Evolutionary conservation across 83 land plant species (phyloP), one percentile per base, ranked within the genome.

Genomic region (Picea abies): DNA sequence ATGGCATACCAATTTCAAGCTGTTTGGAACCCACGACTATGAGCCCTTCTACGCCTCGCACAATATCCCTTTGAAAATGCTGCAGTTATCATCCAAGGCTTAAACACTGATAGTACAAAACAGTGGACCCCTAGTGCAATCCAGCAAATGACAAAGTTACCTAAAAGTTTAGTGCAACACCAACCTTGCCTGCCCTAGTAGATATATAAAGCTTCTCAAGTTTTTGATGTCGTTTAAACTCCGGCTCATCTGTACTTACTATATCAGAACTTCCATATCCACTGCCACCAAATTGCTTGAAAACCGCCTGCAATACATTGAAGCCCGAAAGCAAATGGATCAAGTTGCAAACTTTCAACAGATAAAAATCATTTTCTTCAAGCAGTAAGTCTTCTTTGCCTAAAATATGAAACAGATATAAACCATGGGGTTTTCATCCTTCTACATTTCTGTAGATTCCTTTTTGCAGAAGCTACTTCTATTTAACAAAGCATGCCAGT

Each of bases 51-150:
- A 94, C 94, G 37, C 98, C 98, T 82, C 97, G 92, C 37, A 97
- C 98, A 83, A 97, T 92, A 60, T 97, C 99, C 81, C 97, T 87
- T 90, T 97, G 99, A 76, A 89, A 97, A 84, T 96, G 98, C 99
- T 97, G 91, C 63, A 78, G 58, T 73, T 73, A 44, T 9, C 52
- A 44, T 44, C 77, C 23, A 44, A 73, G 22, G 15, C 0, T 81
- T 32, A 79, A 58, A 9, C 49, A 78, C 60, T 83, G 19, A 15
- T 60, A 25, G 29, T 78, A 26, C 63, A 78, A 76, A 26, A 20
- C 56, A 73, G 9, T 44, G 77, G 39, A 73, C 22, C n/a, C 8
- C 26, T 44, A 39, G 22, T 73, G 25, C 77, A 22, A 20, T 72
- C 52, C n/a, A 39, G 44, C 5, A 76, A 61, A n/a, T 60, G n/a